phyloP scores from a whole-genome alignment of 768 basidiomycete species.

The Sarcomyxa edulis region DNA sequence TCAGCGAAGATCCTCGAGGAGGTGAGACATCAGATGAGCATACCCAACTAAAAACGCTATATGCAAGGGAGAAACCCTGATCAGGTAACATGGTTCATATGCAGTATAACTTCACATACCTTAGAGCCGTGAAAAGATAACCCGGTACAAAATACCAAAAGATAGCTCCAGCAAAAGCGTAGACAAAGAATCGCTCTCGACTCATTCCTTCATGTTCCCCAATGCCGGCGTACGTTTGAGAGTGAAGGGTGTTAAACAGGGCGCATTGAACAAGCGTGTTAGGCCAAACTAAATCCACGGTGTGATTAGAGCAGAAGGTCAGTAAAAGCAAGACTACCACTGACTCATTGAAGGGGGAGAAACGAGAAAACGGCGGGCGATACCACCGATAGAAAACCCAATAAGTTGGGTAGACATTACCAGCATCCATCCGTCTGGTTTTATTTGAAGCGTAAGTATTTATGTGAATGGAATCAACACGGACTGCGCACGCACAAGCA shows the following conservation, averaged over 20 bases:
- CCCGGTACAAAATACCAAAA: constrained; percentile 57
- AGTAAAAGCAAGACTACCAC: constrained; percentile 8
- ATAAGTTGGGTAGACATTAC: constrained; percentile 72
- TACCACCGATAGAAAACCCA: constrained; percentile 51
- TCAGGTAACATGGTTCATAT: neutral
- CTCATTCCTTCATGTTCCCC: constrained; percentile 48
- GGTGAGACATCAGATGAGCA: neutral
- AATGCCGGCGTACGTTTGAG: constrained; percentile 50
- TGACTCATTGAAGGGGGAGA: constrained; percentile 60
- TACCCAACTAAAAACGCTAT: constrained; percentile 47
- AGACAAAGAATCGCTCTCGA: constrained; percentile 55
- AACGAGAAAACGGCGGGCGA: constrained; percentile 60
- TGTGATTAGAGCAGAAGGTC: constrained; percentile 5
- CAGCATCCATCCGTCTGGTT: constrained; percentile 51
- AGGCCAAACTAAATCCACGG: constrained; percentile 56
- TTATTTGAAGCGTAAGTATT: neutral
- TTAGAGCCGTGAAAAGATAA: constrained; percentile 56
- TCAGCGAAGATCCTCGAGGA: constrained; percentile 7
- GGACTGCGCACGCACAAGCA: constrained; percentile 21
- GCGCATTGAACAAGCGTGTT: constrained; percentile 65
- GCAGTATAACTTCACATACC: constrained; percentile 23
- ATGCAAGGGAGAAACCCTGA: constrained; percentile 1
- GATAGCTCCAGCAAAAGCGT: constrained; percentile 42
- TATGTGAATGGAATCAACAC: neutral
- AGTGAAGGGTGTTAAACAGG: constrained; percentile 72